These are phyloP conservation scores for Neurospora sp. DNA, from an alignment of 495 filamentous ascomycete species.

Conservation along the genomic window DNA sequence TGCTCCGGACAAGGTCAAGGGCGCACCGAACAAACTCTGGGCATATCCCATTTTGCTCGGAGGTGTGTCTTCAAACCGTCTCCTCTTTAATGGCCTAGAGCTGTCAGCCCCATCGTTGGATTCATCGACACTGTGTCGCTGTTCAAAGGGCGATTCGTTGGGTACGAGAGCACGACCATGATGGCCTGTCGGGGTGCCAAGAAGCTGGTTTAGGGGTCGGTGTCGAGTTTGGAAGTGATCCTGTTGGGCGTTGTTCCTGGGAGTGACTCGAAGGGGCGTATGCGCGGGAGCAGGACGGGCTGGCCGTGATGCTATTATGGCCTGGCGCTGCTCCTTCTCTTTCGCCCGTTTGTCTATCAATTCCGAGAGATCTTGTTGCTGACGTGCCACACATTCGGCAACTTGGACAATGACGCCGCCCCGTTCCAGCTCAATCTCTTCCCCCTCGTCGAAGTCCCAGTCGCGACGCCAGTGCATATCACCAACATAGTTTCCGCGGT, in stretches of 20 bases:
- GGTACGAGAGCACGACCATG: slow-evolving; percentile 40
- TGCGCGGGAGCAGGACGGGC: slow-evolving; percentile 3
- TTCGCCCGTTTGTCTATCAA: slow-evolving; percentile 57
- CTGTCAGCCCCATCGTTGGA: slow-evolving; percentile 6
- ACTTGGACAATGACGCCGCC: slow-evolving; percentile 69
- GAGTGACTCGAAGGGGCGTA: slow-evolving; percentile 2
- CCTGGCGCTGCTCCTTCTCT: slow-evolving; percentile 36
- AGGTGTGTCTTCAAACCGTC: slow-evolving; percentile 24
- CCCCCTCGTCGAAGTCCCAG: slow-evolving; percentile 57
- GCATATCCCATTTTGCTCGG: slow-evolving; percentile 42
- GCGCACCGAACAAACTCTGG: slow-evolving; percentile 40
- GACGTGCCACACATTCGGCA: slow-evolving; percentile 57
- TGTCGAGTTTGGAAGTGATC: slow-evolving; percentile 29
- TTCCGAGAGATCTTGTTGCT: slow-evolving; percentile 65
- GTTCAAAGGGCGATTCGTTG: slow-evolving; percentile 40
- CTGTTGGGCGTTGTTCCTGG: not conserved
- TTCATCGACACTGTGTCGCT: slow-evolving; percentile 23
- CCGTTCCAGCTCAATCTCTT: slow-evolving; percentile 72
- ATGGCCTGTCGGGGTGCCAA: slow-evolving; percentile 39
- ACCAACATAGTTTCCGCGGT: slow-evolving; percentile 66
- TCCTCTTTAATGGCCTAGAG: slow-evolving; percentile 25
- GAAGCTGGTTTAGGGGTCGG: slow-evolving; percentile 33
- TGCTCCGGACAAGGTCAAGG: slow-evolving; percentile 31
- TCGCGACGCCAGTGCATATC: slow-evolving; percentile 72
- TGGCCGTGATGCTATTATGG: slow-evolving; percentile 22